Conservation (phyloP, 106 monocot genomes). For the Dendrobium catenatum region DNA sequence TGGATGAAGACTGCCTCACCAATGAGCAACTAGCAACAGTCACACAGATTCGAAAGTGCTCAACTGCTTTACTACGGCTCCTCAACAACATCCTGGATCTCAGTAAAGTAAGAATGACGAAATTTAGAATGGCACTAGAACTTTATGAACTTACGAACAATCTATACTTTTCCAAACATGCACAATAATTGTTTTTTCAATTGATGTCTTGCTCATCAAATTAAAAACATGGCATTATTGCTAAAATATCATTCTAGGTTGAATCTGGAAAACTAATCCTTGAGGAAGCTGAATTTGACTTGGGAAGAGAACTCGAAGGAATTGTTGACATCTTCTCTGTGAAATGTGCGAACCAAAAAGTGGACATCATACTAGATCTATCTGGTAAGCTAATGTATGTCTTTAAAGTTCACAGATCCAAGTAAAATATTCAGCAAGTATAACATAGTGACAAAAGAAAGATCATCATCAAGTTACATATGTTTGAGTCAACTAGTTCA, state of each 20-base stretch:
- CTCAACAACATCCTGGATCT: slow-evolving; percentile 66
- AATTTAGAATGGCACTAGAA: too few relatives aligned
- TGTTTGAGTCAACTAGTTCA: too few relatives aligned
- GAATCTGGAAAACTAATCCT: slow-evolving; percentile 57
- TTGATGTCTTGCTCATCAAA: too few relatives aligned
- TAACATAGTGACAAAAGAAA: too few relatives aligned
- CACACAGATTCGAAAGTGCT: slow-evolving; percentile 52
- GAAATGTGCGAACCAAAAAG: slow-evolving; percentile 44
- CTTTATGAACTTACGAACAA: too few relatives aligned
- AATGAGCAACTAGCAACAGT: slow-evolving; percentile 47
- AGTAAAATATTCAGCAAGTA: too few relatives aligned
- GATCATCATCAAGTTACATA: too few relatives aligned
- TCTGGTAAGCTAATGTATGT: slow-evolving; percentile 22
- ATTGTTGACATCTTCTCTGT: slow-evolving; percentile 56
- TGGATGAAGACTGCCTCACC: slow-evolving; percentile 37
- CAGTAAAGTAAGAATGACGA: slow-evolving; percentile 32
- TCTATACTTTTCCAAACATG: too few relatives aligned
- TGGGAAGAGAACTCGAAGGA: slow-evolving; percentile 53
- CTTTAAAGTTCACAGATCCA: too few relatives aligned
- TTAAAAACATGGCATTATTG: too few relatives aligned
- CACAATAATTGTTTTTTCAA: too few relatives aligned
- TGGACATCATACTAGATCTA: slow-evolving; percentile 44
- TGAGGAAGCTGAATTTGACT: slow-evolving; percentile 63
- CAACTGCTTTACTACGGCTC: slow-evolving; percentile 50
- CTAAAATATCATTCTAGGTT: slow-evolving; percentile 23